These are phyloP conservation scores for Gaeumannomyces sp. DNA, from an alignment of 2,329 filamentous ascomycete species.

Conservation along the genomic window DNA sequence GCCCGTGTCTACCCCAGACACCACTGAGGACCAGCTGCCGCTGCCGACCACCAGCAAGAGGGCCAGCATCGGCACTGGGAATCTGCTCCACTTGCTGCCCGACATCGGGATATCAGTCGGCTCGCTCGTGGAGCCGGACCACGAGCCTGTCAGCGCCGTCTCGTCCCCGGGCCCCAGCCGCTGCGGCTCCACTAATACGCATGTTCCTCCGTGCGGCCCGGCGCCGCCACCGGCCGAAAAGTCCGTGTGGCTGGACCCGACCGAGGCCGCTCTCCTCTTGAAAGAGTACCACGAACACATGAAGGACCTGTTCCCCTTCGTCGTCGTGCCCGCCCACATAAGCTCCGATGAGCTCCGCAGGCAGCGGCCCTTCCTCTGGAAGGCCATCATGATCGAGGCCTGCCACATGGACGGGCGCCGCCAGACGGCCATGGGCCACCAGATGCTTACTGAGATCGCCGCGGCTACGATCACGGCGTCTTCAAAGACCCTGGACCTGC, in stretches of 20 bases:
- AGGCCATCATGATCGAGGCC: conserved; percentile 40
- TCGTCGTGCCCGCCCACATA: conserved; percentile 32
- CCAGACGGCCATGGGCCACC: conserved; percentile 37
- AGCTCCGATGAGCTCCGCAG: conserved; percentile 30
- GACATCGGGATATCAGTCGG: background rate
- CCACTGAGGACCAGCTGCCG: background rate
- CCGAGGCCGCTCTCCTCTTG: conserved; percentile 36
- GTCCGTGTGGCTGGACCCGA: conserved; percentile 32
- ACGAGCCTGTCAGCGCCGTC: background rate
- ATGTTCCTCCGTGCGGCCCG: background rate
- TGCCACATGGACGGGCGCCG: conserved; percentile 36
- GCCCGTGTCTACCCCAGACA: conserved; percentile 11
- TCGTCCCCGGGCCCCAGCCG: background rate
- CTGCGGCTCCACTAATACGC: background rate
- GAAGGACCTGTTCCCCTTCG: conserved; percentile 38
- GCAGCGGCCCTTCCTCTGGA: conserved; percentile 41
- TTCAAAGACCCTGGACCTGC: conserved; percentile 38
- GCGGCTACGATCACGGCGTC: conserved; percentile 34
- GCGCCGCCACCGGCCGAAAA: background rate
- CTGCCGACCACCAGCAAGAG: background rate
- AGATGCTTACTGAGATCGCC: conserved; percentile 37
- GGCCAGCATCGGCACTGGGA: background rate
- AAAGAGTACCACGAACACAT: conserved; percentile 27
- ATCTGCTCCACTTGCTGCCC: background rate
- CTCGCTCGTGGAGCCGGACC: background rate